Conservation (phyloP, 2,329 filamentous ascomycete species). For the Xylariaceae sp. region DNA sequence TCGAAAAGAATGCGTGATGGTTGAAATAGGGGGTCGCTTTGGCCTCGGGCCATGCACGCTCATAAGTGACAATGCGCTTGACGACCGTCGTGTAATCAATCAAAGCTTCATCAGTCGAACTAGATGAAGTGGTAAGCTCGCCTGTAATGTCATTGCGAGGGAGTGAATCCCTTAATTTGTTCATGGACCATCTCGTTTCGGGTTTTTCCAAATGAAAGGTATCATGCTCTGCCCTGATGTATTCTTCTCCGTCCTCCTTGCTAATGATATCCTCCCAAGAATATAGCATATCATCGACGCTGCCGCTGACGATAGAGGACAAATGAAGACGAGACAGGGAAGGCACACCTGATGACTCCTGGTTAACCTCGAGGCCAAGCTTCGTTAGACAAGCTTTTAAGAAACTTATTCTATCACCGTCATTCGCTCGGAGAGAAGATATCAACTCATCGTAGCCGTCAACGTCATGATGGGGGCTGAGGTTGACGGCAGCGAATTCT, state of each 20-base stretch:
- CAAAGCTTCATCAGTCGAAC: slow-evolving; percentile 60
- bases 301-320: slow-evolving; percentile 69
- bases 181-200: slow-evolving; percentile 65
- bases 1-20: slow-evolving; percentile 78
- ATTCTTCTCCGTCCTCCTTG: slow-evolving; percentile 69
- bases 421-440: slow-evolving; percentile 69
- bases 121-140: slow-evolving; percentile 32
- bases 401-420: slow-evolving; percentile 74
- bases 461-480: slow-evolving; percentile 70
- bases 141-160: slow-evolving; percentile 43
- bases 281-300: slow-evolving; percentile 72
- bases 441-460: slow-evolving; percentile 76
- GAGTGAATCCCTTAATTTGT: slow-evolving; percentile 61
- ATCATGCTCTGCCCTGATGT: slow-evolving; percentile 82
- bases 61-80: slow-evolving; percentile 78
- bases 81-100: slow-evolving; percentile 76
- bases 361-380: slow-evolving; percentile 79
- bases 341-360: slow-evolving; percentile 72
- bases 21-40: slow-evolving; percentile 87
- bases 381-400: slow-evolving; percentile 80
- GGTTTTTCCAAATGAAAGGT: slow-evolving; percentile 79
- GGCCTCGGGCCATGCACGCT: slow-evolving; percentile 68
- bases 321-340: slow-evolving; percentile 84
- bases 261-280: slow-evolving; percentile 72
- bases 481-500: slow-evolving; percentile 86